Base-by-base conservation (phyloP, 495 filamentous ascomycete genomes). In the Neurospora sp. region DNA sequence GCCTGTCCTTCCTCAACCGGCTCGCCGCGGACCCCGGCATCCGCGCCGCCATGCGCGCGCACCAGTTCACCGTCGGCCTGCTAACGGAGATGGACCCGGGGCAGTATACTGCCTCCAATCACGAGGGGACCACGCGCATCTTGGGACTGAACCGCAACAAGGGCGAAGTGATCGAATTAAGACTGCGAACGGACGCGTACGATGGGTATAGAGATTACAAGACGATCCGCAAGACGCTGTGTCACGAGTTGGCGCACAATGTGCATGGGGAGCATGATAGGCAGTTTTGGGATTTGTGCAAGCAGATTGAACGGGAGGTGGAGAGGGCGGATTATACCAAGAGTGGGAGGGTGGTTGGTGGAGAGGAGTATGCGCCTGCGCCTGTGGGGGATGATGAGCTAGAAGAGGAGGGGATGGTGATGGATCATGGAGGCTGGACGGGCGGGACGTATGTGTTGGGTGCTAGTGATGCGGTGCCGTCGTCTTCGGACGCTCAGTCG, bases 61-160 rank as follows among this genome's bases (percentile, higher is more conserved):
- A 97, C 83, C 87, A 89, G 61, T 97, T 96, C 85, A 88, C 87
- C 68, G 96, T 99, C n/a, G 90, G 89, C 1, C 80, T 98, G 20
- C 85, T 99, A 3, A 97, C 94, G 5, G 96, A 99, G 81, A 98
- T 99, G 95, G 90, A 98, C 76, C 96, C 96, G 1, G 83, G 89
- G 0, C 87, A 89, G 72, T 37, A 31, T 91, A 98, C 79, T 97
- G 95, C 3, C 76, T 75, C 79, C 0, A 92, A 88, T 18, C 89
- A 89, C 79, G 90, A 94, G 75, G 84, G 87, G 39, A 83, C 81
- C 8, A 90, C 89, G 65, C 89, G 93, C 53, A 97, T 92, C 41
- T 83, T 98, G 4, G 96, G 96, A 0, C 82, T 98, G 40, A 99
- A 99, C 78, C 85, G 94, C 14, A 97, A 98, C 78, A 82, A 85